These are phyloP conservation scores for Verticillium dahliae DNA, from an alignment of 2,329 filamentous ascomycete species.

Conservation along the genomic window DNA sequence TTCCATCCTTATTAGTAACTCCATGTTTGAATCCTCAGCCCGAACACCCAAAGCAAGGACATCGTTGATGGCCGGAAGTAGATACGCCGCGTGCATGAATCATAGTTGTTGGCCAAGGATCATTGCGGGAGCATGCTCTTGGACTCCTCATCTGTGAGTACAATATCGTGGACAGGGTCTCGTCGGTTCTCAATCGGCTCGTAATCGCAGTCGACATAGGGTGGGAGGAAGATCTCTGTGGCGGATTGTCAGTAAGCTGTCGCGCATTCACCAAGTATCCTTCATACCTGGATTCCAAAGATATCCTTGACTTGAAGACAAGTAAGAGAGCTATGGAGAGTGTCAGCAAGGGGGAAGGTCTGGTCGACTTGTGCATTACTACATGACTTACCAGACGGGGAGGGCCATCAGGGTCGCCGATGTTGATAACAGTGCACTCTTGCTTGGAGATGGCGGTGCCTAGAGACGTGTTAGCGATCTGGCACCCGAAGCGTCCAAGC, in stretches of 20 bases:
- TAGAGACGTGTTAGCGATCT: conserved; percentile 30
- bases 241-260: conserved; percentile 4
- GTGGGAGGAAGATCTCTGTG: conserved; percentile 73
- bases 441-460: conserved; percentile 66
- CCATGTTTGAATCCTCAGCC: background rate
- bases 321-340: conserved; percentile 63
- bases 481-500: background rate
- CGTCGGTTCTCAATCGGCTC: conserved; percentile 67
- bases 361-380: background rate
- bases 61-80: background rate
- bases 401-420: conserved; percentile 67
- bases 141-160: conserved; percentile 70
- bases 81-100: conserved; percentile 3
- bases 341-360: background rate
- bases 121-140: conserved; percentile 61
- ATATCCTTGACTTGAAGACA: conserved; percentile 73
- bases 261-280: background rate
- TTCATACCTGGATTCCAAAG: conserved; percentile 70
- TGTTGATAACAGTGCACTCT: conserved; percentile 75
- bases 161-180: conserved; percentile 73
- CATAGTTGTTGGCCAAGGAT: conserved; percentile 10
- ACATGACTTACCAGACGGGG: conserved; percentile 58
- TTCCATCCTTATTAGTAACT: background rate
- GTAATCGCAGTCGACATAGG: conserved; percentile 69
- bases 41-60: background rate